Base-by-base conservation (phyloP, 2,329 filamentous ascomycete species). In the Coleophoma eucalyptorum region DNA sequence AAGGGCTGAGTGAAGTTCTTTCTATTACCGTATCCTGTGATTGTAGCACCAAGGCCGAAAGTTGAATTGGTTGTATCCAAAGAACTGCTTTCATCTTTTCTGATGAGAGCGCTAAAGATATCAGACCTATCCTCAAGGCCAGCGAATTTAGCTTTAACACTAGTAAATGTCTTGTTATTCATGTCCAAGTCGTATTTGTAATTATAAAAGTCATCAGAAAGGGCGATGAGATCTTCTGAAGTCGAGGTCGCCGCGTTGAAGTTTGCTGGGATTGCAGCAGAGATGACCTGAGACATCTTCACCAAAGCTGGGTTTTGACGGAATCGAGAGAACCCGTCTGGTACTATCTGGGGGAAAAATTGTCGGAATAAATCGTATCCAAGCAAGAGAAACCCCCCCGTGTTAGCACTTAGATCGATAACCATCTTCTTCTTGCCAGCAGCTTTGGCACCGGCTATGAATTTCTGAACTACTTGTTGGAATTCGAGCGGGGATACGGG, bases 341-440 rank as follows among this genome's bases (percentile, higher is more conserved):
- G 48, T 4, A 31, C 58, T 6, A 58, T 55, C 35, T 54, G 50
- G 31, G 62, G 59, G 43, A 63, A 60, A 50, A 62, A 57, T 37
- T 72, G 59, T 5, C 63, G 61, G 59, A 82, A 83, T 0, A 76
- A 53, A 37, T 76, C 72, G 40, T 71, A 72, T 1, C 71, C 75
- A 1, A 71, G 67, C 8, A 65, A 56, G 10, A 78, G 42, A 12
- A 35, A 46, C 6, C 50, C 83, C 37, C 84, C 83, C 1, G 69
- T 70, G 53, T 87, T 88, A 4, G 69, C 71, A 4, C 77, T 73
- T 7, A 87, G 58, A 52, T 87, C 84, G 49, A 87, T 77, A 43
- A 87, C 70, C 5, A 87, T 68, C 60, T 78, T 80, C 7, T 69
- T 76, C 59, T 80, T 81, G 4, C 72, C 69, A 1, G 67, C 66